Conservation (phyloP, 768 basidiomycete genomes). For the Rhizopogon vesiculosus region DNA sequence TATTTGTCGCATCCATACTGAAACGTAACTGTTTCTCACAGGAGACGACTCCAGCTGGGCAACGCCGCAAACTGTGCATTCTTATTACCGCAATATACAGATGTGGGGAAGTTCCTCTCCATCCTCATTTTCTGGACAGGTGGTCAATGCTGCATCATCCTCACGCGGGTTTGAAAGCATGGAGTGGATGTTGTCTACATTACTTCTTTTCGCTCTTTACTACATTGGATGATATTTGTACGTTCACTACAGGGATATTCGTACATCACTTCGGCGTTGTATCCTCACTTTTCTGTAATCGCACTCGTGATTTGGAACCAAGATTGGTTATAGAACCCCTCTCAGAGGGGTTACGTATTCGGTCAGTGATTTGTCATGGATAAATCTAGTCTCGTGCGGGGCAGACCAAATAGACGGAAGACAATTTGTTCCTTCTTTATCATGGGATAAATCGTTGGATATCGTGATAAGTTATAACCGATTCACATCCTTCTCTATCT, state of each 20-base stretch:
- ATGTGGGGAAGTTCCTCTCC: slow-evolving; percentile 53
- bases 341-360: no score
- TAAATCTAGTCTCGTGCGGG: no score
- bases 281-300: background rate
- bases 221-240: background rate
- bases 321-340: no score
- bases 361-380: background rate
- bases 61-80: slow-evolving; percentile 59
- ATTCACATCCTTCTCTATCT: background rate
- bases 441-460: no score
- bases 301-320: no score
- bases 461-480: no score
- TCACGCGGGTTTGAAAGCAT: background rate
- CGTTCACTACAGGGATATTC: background rate
- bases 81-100: slow-evolving; percentile 73
- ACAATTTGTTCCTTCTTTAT: no score
- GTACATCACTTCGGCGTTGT: background rate
- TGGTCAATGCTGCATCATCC: slow-evolving; percentile 12
- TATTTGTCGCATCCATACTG: slow-evolving; percentile 6
- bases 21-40: slow-evolving; percentile 14
- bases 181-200: background rate
- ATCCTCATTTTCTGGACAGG: slow-evolving; percentile 34
- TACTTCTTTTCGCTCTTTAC: background rate
- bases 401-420: no score
- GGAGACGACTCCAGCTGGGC: slow-evolving; percentile 70